These are phyloP conservation scores for Morella rubra DNA, from an alignment of 306 rosid species.

Conservation along the genomic window DNA sequence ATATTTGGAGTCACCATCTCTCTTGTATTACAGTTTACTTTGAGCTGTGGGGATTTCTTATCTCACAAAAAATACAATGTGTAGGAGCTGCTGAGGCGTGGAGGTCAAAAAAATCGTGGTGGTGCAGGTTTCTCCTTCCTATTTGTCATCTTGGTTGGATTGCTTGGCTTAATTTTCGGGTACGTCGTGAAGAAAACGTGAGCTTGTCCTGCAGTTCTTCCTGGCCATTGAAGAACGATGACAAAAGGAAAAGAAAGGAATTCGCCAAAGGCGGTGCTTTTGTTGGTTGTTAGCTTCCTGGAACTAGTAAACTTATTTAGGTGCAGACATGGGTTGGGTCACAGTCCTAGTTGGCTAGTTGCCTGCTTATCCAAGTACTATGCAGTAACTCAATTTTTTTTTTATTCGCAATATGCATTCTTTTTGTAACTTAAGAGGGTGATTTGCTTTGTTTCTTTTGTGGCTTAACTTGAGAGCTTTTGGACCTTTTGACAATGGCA, in stretches of 20 bases:
- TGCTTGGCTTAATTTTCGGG: constrained; percentile 73
- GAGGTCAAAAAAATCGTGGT: constrained; percentile 54
- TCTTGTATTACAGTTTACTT: background rate
- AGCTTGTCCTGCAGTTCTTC: constrained; percentile 25
- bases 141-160: constrained; percentile 56
- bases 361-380: constrained; percentile 36
- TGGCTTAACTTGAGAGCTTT: constrained; percentile 45
- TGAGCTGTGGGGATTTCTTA: background rate
- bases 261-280: constrained; percentile 32
- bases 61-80: constrained; percentile 21
- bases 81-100: constrained; percentile 84
- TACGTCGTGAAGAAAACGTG: constrained; percentile 66
- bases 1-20: background rate
- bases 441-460: constrained; percentile 28
- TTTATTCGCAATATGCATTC: constrained; percentile 57
- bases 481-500: constrained; percentile 34
- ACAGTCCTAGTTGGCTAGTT: constrained; percentile 32
- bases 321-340: constrained; percentile 30
- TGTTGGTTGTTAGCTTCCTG: constrained; percentile 49
- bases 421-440: constrained; percentile 56
- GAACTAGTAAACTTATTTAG: constrained; percentile 48
- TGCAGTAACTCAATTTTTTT: constrained; percentile 33
- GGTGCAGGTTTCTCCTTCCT: constrained; percentile 53
- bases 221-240: constrained; percentile 42
- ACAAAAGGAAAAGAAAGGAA: constrained; percentile 46